Base-by-base conservation (phyloP, 352 stramenopile species). In the Elongisporangium anandrum region DNA sequence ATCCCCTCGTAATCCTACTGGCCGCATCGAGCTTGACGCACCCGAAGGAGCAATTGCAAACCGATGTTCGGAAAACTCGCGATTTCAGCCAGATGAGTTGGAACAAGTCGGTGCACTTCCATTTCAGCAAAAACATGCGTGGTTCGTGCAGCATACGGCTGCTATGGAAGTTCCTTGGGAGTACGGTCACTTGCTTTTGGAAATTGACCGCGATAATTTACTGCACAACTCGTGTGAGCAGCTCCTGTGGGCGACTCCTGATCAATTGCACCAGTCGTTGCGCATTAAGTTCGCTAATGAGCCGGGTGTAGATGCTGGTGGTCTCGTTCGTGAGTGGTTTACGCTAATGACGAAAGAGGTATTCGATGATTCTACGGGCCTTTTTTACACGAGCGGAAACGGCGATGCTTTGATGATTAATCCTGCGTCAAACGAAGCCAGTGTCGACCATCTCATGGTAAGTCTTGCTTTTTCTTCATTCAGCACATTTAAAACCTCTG, bases 261-360 rank as follows among this genome's bases (percentile, higher is more conserved):
- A 92, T 52, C 85, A 96, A 52, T 71, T 97, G 4, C 83, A 94
- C 38, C 85, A 95, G 62, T 95, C 86, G 38, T 71, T 97, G 21
- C 77, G 88, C 45, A 93, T 96, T 60, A 93, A 96, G 61, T 97
- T 97, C 70, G 75, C 88, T 7, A 93, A 95, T 60, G 90, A 97
- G 39, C 85, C 86, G 16, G 90, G 90, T n/a, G 82, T 97, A 10
- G 91, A 97, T 70, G 91, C 90, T 4, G 91, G 91, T 19, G 91
- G 91, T 50, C 72, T 97, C 9, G 87, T 96, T 52, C 82, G 91
- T 7, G 91, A 97, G 64, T 97, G 91, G 91, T 97, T 97, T 65
- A 91, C 81, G 22, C 70, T 97, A 17, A 90, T 96, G 81, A 92
- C 78, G 2, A 88, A 94, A 48, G 87, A 93, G 23, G 74, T 97